Percentiles rank a stretch among this genome's conserved stretches.
Evolutionary conservation across 2,329 filamentous ascomycete species (phyloP).

Genomic region (Phoma sp.): DNA sequence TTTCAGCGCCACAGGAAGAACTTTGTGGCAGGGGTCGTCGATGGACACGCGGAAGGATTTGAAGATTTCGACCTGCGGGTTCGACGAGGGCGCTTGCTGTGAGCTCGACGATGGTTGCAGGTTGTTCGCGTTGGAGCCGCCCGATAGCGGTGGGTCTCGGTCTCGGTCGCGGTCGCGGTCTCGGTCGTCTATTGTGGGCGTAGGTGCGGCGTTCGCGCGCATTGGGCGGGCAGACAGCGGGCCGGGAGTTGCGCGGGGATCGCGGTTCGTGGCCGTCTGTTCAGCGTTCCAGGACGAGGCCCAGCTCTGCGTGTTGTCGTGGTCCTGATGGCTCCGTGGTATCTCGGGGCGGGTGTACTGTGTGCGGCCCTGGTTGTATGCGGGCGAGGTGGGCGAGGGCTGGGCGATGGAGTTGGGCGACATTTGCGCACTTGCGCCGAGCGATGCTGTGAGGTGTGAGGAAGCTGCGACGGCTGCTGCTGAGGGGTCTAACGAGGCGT

Average conservation of each 20-base stretch:
- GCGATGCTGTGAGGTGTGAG: constrained; percentile 58
- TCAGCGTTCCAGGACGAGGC: constrained; percentile 34
- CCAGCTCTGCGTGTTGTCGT: constrained; percentile 41
- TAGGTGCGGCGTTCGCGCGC: constrained; percentile 37
- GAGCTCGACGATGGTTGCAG: constrained; percentile 30
- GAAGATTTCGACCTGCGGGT: constrained; percentile 85
- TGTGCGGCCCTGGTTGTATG: constrained; percentile 49
- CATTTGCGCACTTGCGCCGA: constrained; percentile 49
- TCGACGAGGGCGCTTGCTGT: constrained; percentile 42
- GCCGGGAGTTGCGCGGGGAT: constrained; percentile 41
- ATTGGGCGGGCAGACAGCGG: constrained; percentile 39
- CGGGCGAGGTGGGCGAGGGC: constrained; percentile 58
- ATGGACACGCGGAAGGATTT: constrained; percentile 98
- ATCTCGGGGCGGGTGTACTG: constrained; percentile 41
- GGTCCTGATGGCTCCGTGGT: constrained; percentile 38
- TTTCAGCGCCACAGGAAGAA: constrained; percentile 91
- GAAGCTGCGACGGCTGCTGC: constrained; percentile 59
- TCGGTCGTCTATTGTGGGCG: constrained; percentile 39
- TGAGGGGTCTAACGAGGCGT: constrained; percentile 55
- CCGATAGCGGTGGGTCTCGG: constrained; percentile 47
- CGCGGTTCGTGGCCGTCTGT: constrained; percentile 37
- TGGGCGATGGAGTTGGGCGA: constrained; percentile 52
- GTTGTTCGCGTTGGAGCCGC: constrained; percentile 37
- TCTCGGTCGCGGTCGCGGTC: constrained; percentile 42
- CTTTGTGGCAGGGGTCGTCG: constrained; percentile 97